phyloP scores from a whole-genome alignment of 2,329 filamentous ascomycete species.

The Colletotrichum camelliae region DNA sequence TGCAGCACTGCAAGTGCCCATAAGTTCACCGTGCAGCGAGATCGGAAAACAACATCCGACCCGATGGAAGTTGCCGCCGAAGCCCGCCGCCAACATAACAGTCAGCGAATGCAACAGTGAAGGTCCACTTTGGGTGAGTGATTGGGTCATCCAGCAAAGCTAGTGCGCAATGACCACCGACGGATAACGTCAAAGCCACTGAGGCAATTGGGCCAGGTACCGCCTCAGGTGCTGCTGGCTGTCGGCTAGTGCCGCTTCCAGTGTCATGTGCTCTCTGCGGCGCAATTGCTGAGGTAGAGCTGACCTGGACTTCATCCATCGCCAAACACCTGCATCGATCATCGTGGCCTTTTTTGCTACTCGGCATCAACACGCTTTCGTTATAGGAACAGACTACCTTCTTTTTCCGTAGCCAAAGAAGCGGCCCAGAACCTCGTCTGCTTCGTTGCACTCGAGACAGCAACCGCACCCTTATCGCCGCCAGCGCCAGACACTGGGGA shows the following conservation, averaged over 20 bases:
- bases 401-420: neutral
- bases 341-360: neutral
- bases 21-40: neutral
- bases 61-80: neutral
- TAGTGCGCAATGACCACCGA: conserved; percentile 13
- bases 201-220: neutral
- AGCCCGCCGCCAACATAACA: neutral
- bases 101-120: neutral
- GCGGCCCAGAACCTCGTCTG: neutral
- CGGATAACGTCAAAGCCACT: conserved; percentile 20
- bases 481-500: neutral
- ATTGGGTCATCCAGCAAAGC: neutral
- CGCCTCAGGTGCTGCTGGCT: neutral
- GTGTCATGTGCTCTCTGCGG: conserved; percentile 21
- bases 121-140: neutral
- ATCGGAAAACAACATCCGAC: too few relatives aligned
- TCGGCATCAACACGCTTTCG: neutral
- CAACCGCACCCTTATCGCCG: conserved; percentile 5
- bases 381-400: neutral
- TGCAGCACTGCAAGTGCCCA: neutral
- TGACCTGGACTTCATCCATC: neutral
- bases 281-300: neutral
- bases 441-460: neutral
- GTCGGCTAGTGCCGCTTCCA: conserved; percentile 5
- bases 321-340: neutral